A percentile compares a stretch with the other conserved stretches of the same genome.
Evolutionary conservation across 176 grass and related monocot species (phyloP).

Genomic region (barley (Hordeum vulgare)): DNA sequence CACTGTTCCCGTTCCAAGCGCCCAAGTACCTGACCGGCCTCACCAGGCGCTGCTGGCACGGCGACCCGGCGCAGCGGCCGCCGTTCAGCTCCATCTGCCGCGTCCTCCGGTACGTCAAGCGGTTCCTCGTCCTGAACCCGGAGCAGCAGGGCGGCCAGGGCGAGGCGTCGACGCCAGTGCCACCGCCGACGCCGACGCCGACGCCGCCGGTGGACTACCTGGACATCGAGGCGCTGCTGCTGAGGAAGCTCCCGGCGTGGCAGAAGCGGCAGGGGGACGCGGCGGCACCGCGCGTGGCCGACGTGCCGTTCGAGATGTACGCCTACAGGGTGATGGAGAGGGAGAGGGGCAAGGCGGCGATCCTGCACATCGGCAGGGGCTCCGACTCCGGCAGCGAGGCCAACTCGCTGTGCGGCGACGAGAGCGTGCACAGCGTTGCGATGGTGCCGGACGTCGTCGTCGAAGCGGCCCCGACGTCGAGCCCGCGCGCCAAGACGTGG

Average conservation of each 20-base stretch:
- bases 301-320: conserved; percentile 91
- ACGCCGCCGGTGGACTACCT: conserved; percentile 58
- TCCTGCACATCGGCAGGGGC: conserved; percentile 22
- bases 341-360: conserved; percentile 32
- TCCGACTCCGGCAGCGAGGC: conserved; percentile 70
- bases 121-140: conserved; percentile 73
- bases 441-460: conserved; percentile 6
- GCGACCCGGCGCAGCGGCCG: conserved; percentile 73
- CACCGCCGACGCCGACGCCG: background rate
- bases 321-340: conserved; percentile 75
- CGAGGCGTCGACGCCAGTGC: background rate
- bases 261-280: conserved; percentile 11
- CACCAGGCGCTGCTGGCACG: conserved; percentile 81
- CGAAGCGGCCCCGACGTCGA: background rate
- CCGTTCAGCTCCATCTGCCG: conserved; percentile 68
- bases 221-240: conserved; percentile 59
- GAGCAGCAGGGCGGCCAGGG: conserved; percentile 28
- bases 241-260: conserved; percentile 39
- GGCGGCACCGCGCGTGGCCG: conserved; percentile 14
- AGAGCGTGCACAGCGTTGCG: background rate
- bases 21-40: conserved; percentile 72
- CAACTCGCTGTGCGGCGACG: conserved; percentile 53
- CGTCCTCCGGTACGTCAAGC: conserved; percentile 74
- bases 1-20: conserved; percentile 72
- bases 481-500: background rate